Conservation (phyloP, 257 asterid species). For the Solanum dulcamara region DNA sequence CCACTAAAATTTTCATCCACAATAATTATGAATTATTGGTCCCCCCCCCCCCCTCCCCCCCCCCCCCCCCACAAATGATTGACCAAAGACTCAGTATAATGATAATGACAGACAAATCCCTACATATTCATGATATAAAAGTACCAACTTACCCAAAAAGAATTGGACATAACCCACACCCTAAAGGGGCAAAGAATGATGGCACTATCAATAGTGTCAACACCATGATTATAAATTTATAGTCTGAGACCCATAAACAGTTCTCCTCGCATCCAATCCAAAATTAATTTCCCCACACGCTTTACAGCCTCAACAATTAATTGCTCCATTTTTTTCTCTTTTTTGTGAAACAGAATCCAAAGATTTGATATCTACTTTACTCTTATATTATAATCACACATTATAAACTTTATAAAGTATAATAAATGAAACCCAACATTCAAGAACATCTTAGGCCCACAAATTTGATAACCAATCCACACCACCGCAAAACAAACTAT, state of each 20-base stretch:
- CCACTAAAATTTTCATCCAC: background rate
- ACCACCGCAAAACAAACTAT: background rate
- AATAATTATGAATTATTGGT: background rate
- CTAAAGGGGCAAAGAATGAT: background rate
- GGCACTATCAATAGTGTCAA: background rate
- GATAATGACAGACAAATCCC: background rate
- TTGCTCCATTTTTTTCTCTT: background rate
- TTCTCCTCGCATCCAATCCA: background rate
- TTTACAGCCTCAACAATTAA: slow-evolving; percentile 1
- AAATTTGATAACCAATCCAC: background rate
- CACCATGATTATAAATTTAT: background rate
- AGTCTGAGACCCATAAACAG: background rate
- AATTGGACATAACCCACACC: background rate
- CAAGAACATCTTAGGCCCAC: slow-evolving; percentile 17
- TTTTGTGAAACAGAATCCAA: slow-evolving; percentile 2
- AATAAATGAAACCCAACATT: background rate
- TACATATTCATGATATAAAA: background rate
- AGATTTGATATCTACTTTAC: slow-evolving; percentile 9
- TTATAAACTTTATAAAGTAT: background rate
- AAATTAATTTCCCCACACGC: slow-evolving; percentile 10
- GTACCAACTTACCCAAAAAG: background rate
- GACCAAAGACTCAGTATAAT: background rate
- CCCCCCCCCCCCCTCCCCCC: background rate
- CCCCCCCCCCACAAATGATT: background rate
- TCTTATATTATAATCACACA: background rate